Conservation (phyloP, 2,329 filamentous ascomycete genomes). For the Verticillium klebahnii region DNA sequence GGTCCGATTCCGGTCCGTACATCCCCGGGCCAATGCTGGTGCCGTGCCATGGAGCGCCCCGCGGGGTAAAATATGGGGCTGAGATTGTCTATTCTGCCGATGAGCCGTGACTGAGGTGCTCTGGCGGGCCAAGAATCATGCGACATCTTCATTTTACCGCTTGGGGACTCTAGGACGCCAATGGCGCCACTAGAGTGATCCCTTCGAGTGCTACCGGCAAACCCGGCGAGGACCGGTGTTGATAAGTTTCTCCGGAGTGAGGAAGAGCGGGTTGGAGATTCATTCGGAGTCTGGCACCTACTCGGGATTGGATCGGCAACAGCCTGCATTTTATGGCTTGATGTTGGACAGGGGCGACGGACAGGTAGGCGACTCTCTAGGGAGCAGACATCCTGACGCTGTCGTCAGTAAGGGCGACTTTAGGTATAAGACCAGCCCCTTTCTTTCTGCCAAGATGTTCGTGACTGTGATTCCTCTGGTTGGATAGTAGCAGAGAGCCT, state of each 20-base stretch:
- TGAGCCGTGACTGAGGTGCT: not conserved
- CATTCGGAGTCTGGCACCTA: no score
- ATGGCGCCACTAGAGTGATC: not conserved
- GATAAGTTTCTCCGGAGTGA: not conserved
- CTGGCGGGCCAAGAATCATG: not conserved
- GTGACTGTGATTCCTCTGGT: no score
- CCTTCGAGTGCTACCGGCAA: not conserved
- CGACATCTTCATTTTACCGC: not conserved
- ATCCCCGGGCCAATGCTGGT: not conserved
- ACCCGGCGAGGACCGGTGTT: not conserved
- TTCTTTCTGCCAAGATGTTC: no score
- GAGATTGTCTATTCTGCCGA: not conserved
- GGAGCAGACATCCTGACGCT: no score
- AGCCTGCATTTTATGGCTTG: no score
- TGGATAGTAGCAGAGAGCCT: no score
- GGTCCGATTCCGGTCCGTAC: not conserved
- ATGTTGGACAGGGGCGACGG: no score
- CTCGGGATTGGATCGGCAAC: no score
- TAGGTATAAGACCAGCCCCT: no score
- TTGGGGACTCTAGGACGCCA: not conserved
- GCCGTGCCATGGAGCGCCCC: not conserved
- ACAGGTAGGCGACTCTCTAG: no score
- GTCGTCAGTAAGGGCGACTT: no score
- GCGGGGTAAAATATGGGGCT: not conserved
- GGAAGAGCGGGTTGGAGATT: no score